Evolutionary conservation across 2,329 filamentous ascomycete genomes (phyloP).

Genomic region (Gliomastix tumulicola): DNA sequence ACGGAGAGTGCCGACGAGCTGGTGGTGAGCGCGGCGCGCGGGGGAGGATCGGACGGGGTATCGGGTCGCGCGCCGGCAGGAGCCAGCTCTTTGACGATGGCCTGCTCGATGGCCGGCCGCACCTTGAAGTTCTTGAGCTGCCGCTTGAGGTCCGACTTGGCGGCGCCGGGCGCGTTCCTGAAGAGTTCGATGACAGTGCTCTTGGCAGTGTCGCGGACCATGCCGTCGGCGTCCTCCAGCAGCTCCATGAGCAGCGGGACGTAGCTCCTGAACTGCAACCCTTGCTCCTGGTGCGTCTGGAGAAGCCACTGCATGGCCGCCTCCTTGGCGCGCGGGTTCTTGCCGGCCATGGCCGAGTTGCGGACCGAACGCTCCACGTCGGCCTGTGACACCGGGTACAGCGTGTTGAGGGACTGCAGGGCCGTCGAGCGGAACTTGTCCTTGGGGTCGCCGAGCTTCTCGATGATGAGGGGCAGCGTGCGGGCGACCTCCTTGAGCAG

Average conservation of each 20-base stretch:
- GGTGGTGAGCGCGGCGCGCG: conserved; percentile 36
- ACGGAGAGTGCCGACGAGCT: conserved; percentile 39
- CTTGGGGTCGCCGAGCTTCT: conserved; percentile 81
- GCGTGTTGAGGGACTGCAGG: conserved; percentile 66
- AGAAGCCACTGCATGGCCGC: conserved; percentile 78
- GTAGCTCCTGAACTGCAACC: conserved; percentile 74
- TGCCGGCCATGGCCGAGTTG: conserved; percentile 70
- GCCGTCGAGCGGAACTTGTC: conserved; percentile 76
- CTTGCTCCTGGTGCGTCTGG: conserved; percentile 77
- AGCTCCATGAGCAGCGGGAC: conserved; percentile 78
- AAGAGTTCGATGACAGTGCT: conserved; percentile 81
- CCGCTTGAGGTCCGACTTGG: conserved; percentile 82
- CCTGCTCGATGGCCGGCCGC: conserved; percentile 74
- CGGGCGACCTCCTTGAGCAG: conserved; percentile 63
- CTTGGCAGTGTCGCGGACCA: conserved; percentile 81
- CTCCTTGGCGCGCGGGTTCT: conserved; percentile 81
- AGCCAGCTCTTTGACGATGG: conserved; percentile 68
- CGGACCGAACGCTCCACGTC: conserved; percentile 79
- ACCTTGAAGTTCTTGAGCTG: conserved; percentile 81
- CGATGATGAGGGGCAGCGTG: conserved; percentile 69
- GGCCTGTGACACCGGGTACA: conserved; percentile 61
- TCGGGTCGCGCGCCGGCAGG: conserved; percentile 26
- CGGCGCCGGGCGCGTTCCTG: conserved; percentile 69
- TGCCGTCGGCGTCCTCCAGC: conserved; percentile 83
- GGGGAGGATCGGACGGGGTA: conserved; percentile 31